Evolutionary conservation across 345 rosid genomes (phyloP).

Genomic region (Turnera subulata): DNA sequence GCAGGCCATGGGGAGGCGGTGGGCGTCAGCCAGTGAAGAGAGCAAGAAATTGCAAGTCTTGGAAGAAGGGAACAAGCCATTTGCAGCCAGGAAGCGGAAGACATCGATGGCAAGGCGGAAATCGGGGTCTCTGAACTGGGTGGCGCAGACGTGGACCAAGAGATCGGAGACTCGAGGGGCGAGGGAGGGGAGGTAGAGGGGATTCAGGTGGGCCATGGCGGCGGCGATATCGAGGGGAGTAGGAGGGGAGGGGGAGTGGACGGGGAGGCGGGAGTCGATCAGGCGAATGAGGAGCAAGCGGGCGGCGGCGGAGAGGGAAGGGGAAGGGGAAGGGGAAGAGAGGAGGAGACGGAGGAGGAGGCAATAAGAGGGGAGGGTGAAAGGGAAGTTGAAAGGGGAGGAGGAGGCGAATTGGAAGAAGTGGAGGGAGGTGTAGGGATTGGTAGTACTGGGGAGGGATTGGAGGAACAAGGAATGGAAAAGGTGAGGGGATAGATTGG

Average conservation of each 20-base stretch:
- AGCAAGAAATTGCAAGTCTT: conserved; percentile 60
- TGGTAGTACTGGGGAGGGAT: conserved; percentile 46
- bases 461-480: conserved; percentile 44
- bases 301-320: conserved; percentile 46
- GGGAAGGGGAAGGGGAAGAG: conserved; percentile 49
- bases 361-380: conserved; percentile 66
- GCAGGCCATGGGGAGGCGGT: conserved; percentile 46
- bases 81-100: conserved; percentile 38
- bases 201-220: conserved; percentile 42
- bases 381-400: conserved; percentile 46
- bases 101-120: conserved; percentile 46
- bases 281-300: conserved; percentile 56
- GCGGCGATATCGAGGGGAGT: conserved; percentile 41
- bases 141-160: conserved; percentile 55
- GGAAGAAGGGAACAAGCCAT: conserved; percentile 54
- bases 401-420: conserved; percentile 61
- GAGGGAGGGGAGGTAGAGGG: conserved; percentile 19
- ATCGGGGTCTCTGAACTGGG: conserved; percentile 52
- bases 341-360: conserved; percentile 55
- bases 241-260: conserved; percentile 4
- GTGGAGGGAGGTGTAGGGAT: conserved; percentile 52
- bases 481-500: conserved; percentile 45
- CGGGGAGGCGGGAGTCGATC: conserved; percentile 45
- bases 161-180: conserved; percentile 44
- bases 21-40: conserved; percentile 54